Base-by-base conservation (phyloP, 2,329 filamentous ascomycete species). In the Arthroderma sp. region DNA sequence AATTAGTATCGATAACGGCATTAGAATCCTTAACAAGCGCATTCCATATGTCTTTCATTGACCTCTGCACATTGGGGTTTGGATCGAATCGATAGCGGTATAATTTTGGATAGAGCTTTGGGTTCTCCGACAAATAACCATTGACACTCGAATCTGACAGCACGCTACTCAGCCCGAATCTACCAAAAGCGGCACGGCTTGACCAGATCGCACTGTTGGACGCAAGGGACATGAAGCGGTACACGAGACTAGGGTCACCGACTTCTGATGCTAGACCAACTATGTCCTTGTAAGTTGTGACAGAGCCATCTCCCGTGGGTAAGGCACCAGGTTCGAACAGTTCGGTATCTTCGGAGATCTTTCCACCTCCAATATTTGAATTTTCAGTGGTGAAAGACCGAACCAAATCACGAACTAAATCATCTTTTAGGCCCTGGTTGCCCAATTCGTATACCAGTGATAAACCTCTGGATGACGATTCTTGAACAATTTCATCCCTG, bases 1-100 rank as follows among this genome's bases (percentile, higher is more conserved):
- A 95, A 61, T 96, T 75, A 11, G 73, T 69, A 51, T 91, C 81
- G 37, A 96, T 76, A 0, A 83, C 84, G 0, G 75, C 72, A 11
- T 77, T 80, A 1, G 85, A 77, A 54, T 96, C 87, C 58, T 93
- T 94, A 44, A 96, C 87, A n/a, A 98, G 68, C 0, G 89, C 82
- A 55, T 84, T 88, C 91, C 91, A 98, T 52, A 98, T 96, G 50
- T 93, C 86, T 46, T 94, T 88, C 91, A 98, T 98, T 0, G 89
- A 94, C 40, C 80, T 75, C 59, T 89, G 85, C 8, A 96, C 91
- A 51, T 94, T 94, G 1, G 80, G 74, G 57, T 95, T 96, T 0
- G 91, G 91, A 61, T 98, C 91, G 49, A 96, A 96, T 41, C 87
- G 75, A 63, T 96, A 98, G 40, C 91, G 78, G 64, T 83, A 98